phyloP scores from a whole-genome alignment of 1,139 yeast species.

The Dujonia santamariae region DNA sequence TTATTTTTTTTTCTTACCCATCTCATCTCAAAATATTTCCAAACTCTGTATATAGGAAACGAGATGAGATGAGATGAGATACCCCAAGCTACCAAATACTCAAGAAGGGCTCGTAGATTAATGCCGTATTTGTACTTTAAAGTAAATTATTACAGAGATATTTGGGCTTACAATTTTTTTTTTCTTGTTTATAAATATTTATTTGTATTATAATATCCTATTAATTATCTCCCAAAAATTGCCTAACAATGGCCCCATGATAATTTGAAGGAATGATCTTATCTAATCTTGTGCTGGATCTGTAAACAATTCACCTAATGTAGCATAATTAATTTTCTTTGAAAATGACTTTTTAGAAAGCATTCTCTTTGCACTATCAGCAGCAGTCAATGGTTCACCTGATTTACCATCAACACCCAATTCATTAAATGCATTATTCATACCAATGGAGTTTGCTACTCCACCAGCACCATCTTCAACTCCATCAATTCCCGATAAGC shows the following conservation, averaged over 20 bases:
- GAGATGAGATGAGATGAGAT: neutral
- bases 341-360: slow-evolving; percentile 70
- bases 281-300: slow-evolving; percentile 2
- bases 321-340: slow-evolving; percentile 82
- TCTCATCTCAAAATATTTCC: slow-evolving; percentile 15
- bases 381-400: slow-evolving; percentile 53
- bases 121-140: too few species aligned
- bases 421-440: slow-evolving; percentile 35
- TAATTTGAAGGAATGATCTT: neutral
- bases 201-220: too few species aligned
- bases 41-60: slow-evolving; percentile 6
- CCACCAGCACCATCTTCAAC: slow-evolving; percentile 13
- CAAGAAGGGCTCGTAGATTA: too few species aligned
- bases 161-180: too few species aligned
- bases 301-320: slow-evolving; percentile 61
- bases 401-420: slow-evolving; percentile 40
- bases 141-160: too few species aligned
- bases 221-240: too few species aligned
- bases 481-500: slow-evolving; percentile 7
- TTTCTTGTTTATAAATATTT: too few species aligned
- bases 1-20: slow-evolving; percentile 11
- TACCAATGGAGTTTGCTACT: slow-evolving; percentile 26
- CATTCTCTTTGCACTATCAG: slow-evolving; percentile 74
- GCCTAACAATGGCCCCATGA: neutral
- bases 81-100: neutral